Conservation (phyloP, 164 flowering plant species). For the Warburgia ugandensis region DNA sequence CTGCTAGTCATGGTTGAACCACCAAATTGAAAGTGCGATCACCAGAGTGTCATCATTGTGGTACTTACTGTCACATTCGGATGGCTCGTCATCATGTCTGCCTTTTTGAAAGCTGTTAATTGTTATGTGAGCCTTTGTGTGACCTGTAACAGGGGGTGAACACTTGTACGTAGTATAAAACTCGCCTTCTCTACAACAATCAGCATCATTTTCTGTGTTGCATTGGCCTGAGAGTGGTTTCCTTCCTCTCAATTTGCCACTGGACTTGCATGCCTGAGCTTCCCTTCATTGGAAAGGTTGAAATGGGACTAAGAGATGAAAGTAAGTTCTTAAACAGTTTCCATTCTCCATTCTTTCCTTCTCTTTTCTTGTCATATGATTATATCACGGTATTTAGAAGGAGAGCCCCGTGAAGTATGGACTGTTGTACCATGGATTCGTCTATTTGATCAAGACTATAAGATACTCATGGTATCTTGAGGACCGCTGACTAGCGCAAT, state of each 20-base stretch:
- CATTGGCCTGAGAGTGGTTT: conserved; percentile 4
- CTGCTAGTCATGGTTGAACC: conserved; percentile 1
- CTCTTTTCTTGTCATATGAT: background rate
- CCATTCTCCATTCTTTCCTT: background rate
- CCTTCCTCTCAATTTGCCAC: conserved; percentile 5
- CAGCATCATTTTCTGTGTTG: conserved; percentile 7
- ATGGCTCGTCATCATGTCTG: conserved; percentile 6
- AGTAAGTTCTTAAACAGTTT: background rate
- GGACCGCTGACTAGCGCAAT: no score
- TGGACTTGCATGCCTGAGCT: conserved; percentile 5
- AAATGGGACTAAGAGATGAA: background rate
- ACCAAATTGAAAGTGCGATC: conserved; percentile 9
- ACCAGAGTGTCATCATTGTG: background rate
- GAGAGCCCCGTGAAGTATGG: no score
- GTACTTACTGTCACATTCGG: conserved; percentile 4
- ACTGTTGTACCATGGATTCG: no score
- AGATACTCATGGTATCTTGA: no score
- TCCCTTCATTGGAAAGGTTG: background rate
- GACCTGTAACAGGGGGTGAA: conserved; percentile 6
- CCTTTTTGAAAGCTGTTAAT: conserved; percentile 9
- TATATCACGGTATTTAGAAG: no score
- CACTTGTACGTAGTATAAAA: conserved; percentile 2
- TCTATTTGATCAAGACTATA: no score
- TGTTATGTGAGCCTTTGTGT: conserved; percentile 7
- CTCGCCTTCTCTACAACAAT: conserved; percentile 5